Evolutionary conservation across 331 rosid genomes (phyloP).

Genomic region (Spiraea crenata): DNA sequence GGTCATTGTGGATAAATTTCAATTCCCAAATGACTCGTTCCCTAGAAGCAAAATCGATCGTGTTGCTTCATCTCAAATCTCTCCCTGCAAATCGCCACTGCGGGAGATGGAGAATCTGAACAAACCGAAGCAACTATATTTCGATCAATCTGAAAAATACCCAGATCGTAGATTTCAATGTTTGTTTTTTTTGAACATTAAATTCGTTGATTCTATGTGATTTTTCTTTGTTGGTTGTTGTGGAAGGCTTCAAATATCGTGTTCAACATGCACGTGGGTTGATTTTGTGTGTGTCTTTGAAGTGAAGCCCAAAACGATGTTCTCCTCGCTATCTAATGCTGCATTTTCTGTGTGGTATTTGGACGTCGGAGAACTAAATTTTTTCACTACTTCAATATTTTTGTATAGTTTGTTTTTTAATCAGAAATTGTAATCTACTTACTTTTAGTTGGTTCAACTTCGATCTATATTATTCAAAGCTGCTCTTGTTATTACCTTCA

Average conservation of each 20-base stretch:
- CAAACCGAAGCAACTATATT: slow-evolving; percentile 42
- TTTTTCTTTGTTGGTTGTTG: not conserved
- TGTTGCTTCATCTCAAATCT: slow-evolving; percentile 29
- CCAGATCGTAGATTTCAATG: not conserved
- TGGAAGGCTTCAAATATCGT: slow-evolving; percentile 36
- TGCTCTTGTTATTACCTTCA: no score
- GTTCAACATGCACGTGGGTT: not conserved
- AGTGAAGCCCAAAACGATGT: slow-evolving; percentile 45
- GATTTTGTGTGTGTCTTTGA: slow-evolving; percentile 27
- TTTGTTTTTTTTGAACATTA: not conserved
- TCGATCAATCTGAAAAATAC: not conserved
- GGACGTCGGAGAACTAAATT: slow-evolving; percentile 78
- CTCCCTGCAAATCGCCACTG: slow-evolving; percentile 12
- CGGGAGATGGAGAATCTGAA: slow-evolving; percentile 26
- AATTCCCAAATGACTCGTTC: slow-evolving; percentile 75
- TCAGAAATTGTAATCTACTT: no score
- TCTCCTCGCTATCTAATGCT: slow-evolving; percentile 69
- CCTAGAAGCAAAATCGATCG: slow-evolving; percentile 68
- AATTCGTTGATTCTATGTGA: no score
- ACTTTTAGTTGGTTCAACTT: no score
- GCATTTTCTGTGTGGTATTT: slow-evolving; percentile 30
- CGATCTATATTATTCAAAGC: no score
- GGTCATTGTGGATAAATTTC: slow-evolving; percentile 58
- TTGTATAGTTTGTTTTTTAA: no score
- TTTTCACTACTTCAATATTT: not conserved